A percentile compares a stretch with the other conserved stretches of the same genome.
Conservation (phyloP, 2,329 filamentous ascomycete genomes). For the Mollisia scopiformis region DNA sequence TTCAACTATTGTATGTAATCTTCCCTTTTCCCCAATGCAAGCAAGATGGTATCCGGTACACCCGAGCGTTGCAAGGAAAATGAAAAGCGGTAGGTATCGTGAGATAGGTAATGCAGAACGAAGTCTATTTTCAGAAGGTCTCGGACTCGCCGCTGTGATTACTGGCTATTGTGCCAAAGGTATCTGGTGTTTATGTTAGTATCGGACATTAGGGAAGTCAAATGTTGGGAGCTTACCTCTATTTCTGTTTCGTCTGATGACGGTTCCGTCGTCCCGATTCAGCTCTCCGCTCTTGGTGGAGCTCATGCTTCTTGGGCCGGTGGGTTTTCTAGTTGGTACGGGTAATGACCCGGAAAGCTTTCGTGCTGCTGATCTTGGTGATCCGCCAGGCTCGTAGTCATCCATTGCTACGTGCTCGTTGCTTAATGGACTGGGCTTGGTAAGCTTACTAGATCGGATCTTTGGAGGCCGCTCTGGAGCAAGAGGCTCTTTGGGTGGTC, state of each 20-base stretch:
- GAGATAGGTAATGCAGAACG: constrained; percentile 20
- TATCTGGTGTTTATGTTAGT: constrained; percentile 45
- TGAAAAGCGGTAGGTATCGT: constrained; percentile 12
- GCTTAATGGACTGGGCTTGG: constrained; percentile 58
- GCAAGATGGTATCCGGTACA: constrained; percentile 17
- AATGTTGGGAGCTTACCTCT: constrained; percentile 49
- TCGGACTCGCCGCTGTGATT: constrained; percentile 51
- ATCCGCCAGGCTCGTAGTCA: constrained; percentile 25
- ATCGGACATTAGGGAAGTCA: not conserved
- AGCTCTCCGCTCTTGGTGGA: constrained; percentile 32
- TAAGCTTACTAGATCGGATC: constrained; percentile 52
- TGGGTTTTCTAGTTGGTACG: constrained; percentile 37
- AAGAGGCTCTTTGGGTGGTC: constrained; percentile 66
- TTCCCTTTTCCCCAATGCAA: not conserved
- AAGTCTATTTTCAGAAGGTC: constrained; percentile 46
- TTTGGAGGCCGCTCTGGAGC: constrained; percentile 51
- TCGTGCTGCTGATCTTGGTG: constrained; percentile 29
- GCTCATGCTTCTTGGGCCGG: constrained; percentile 39
- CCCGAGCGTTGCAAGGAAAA: not conserved
- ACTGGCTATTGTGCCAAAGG: constrained; percentile 54
- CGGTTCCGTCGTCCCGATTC: constrained; percentile 32
- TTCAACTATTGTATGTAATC: not conserved
- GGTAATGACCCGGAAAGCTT: constrained; percentile 29
- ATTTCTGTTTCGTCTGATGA: constrained; percentile 44
- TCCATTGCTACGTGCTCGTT: constrained; percentile 48